Conservation (phyloP, 306 rosid genomes). For the Cicer yamashitae region DNA sequence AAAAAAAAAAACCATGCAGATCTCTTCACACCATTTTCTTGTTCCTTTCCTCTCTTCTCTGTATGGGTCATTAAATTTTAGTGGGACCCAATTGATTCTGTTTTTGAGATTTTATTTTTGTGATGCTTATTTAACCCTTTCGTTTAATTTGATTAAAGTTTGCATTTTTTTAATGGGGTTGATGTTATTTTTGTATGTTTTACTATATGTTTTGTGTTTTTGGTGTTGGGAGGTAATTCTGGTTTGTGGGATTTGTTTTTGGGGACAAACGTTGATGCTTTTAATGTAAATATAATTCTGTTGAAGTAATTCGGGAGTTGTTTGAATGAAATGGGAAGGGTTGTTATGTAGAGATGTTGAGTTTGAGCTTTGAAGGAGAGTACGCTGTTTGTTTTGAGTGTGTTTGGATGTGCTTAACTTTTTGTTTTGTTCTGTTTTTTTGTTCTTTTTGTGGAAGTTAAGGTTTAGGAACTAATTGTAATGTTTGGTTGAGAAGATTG, state of each 20-base stretch:
- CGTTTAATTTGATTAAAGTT: constrained; percentile 35
- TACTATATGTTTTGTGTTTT: constrained; percentile 11
- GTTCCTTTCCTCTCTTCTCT: not conserved
- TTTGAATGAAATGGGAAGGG: constrained; percentile 32
- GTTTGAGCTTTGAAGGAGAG: constrained; percentile 11
- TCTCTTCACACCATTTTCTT: constrained; percentile 42
- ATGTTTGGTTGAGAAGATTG: constrained; percentile 30
- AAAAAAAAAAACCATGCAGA: constrained; percentile 44
- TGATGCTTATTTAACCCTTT: constrained; percentile 40
- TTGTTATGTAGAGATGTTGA: constrained; percentile 7
- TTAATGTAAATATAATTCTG: constrained; percentile 12
- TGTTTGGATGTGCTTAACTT: constrained; percentile 17
- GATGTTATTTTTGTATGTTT: constrained; percentile 35
- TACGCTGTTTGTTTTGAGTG: constrained; percentile 22
- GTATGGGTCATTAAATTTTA: constrained; percentile 18
- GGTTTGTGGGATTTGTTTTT: constrained; percentile 21
- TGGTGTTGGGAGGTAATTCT: constrained; percentile 3
- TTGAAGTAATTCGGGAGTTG: constrained; percentile 19
- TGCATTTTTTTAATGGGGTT: constrained; percentile 29
- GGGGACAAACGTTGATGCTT: constrained; percentile 5
- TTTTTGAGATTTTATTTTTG: not conserved
- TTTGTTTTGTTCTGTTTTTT: not conserved
- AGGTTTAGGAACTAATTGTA: constrained; percentile 14
- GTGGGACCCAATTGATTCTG: constrained; percentile 32
- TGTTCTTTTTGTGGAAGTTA: constrained; percentile 21